phyloP scores from a whole-genome alignment of 1,284 basidiomycete genomes.

The Naganishia liquefaciens region DNA sequence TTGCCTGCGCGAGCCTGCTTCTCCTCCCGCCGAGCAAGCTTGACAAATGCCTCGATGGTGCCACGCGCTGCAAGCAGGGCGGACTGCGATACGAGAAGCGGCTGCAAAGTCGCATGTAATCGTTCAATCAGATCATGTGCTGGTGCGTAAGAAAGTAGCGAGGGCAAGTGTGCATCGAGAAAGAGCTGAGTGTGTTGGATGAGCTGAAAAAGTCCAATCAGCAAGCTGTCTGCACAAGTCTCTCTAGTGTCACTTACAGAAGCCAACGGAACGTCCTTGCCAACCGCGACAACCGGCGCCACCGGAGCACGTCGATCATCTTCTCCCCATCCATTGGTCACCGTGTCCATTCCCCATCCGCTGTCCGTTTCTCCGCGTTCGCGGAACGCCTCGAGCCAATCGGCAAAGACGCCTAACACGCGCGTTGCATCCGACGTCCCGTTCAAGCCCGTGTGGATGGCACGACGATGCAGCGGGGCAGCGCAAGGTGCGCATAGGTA shows the following conservation, averaged over 20 bases:
- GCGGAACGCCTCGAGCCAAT: conserved; percentile 44
- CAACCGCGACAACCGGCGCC: conserved; percentile 3
- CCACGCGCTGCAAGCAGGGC: conserved; percentile 47
- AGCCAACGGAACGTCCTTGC: conserved; percentile 26
- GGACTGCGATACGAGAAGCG: conserved; percentile 45
- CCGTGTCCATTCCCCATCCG: conserved; percentile 41
- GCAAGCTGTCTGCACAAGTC: neutral
- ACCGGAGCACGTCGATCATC: conserved; percentile 1
- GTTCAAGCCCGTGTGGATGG: conserved; percentile 40
- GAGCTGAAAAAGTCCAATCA: conserved; percentile 34
- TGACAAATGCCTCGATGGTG: conserved; percentile 50
- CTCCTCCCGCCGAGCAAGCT: conserved; percentile 41
- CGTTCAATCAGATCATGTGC: conserved; percentile 40
- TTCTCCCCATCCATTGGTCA: conserved; percentile 4
- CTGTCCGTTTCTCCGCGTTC: conserved; percentile 35
- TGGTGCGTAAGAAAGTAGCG: conserved; percentile 43
- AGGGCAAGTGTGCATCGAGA: conserved; percentile 52
- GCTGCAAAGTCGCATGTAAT: conserved; percentile 41
- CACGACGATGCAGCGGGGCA: conserved; percentile 46
- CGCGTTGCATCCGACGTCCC: conserved; percentile 41
- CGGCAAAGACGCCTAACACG: conserved; percentile 40
- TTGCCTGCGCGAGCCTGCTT: conserved; percentile 36
- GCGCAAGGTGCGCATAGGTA: conserved; percentile 43
- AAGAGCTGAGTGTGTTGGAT: conserved; percentile 46
- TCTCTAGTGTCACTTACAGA: conserved; percentile 15